Evolutionary conservation across 2,329 filamentous ascomycete species (phyloP), one percentile per base, ranked within the genome.

Genomic region (Claviceps pazoutovae): DNA sequence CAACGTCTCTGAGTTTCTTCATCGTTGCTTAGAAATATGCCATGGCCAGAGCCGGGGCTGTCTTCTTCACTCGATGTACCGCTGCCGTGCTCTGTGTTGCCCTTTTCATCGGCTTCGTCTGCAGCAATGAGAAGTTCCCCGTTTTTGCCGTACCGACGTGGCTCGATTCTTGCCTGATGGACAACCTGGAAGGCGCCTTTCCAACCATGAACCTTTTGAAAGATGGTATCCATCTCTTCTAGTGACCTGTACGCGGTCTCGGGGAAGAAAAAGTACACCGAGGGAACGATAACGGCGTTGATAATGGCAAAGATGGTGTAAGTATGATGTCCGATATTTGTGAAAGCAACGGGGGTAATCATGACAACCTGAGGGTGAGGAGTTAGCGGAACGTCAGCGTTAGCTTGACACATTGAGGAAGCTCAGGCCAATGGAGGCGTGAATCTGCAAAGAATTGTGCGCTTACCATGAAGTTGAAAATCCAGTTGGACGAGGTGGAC

Each of bases 301-400:
- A 84, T 80, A 46, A 80, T 73, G 11, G 80, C 80, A 59, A 84
- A 85, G 57, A 85, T 77, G 59, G 79, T 76, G 63, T 84, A 83
- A 0, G 80, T 83, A 58, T 78, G 69, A 66, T 78, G 76, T 16
- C 66, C 63, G 55, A 84, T 83, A 52, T 67, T 76, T 52, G 73
- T 66, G 55, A 82, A 79, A 1, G 76, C 71, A 2, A 80, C 67
- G 0, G 79, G 79, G 0, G 79, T 82, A 55, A 82, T 75, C 74
- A 82, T 81, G 51, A 83, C 79, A 26, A 82, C 67, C 65, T 66
- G 26, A 41, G 19, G 48, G 30, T 34, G 30, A 34, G 30, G 30
- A 11, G 38, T n/a, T 48, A 9, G 11, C n/a, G 23, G 45, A 38
- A 46, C 13, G 17, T 38, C 13, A 47, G 46, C 16, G 7, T 17